A percentile compares a stretch with the other conserved stretches of the same genome.
phyloP scores from a whole-genome alignment of 1,284 basidiomycete genomes.

The Schizopora paradoxa region DNA sequence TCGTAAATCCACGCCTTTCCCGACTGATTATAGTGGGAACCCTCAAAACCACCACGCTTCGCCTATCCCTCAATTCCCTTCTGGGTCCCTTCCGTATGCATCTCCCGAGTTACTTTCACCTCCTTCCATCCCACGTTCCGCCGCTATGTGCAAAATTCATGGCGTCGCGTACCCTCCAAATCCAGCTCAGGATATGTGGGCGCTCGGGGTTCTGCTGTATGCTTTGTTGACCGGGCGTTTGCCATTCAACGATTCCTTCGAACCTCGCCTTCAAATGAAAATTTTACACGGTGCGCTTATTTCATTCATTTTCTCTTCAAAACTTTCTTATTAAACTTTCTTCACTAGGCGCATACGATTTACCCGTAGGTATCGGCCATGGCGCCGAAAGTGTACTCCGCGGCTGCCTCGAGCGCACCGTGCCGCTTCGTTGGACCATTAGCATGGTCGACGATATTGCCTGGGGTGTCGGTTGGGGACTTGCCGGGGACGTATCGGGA shows the following conservation, averaged over 20 bases:
- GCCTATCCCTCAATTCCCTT: slow-evolving; percentile 47
- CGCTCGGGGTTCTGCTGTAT: slow-evolving; percentile 83
- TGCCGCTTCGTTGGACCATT: slow-evolving; percentile 66
- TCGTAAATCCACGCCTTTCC: slow-evolving; percentile 54
- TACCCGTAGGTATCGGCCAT: slow-evolving; percentile 55
- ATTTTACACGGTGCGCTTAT: slow-evolving; percentile 69
- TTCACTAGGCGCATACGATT: slow-evolving; percentile 49
- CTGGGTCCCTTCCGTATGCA: slow-evolving; percentile 88
- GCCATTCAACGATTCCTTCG: slow-evolving; percentile 84
- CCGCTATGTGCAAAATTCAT: slow-evolving; percentile 8
- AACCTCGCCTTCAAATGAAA: slow-evolving; percentile 86
- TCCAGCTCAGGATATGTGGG: slow-evolving; percentile 91
- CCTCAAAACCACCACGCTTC: slow-evolving; percentile 25
- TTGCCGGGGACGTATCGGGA: slow-evolving; percentile 39
- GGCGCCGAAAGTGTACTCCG: slow-evolving; percentile 68
- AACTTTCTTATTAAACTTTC: slow-evolving; percentile 15
- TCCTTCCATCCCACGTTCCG: slow-evolving; percentile 38
- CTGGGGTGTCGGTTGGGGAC: slow-evolving; percentile 76
- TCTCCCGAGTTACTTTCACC: slow-evolving; percentile 71
- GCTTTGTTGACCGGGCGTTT: slow-evolving; percentile 74
- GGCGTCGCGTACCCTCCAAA: slow-evolving; percentile 33
- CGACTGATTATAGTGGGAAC: too few relatives aligned
- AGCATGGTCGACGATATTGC: slow-evolving; percentile 68
- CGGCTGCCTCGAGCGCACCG: slow-evolving; percentile 67
- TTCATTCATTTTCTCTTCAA: slow-evolving; percentile 13